Conservation (phyloP, 2,329 filamentous ascomycete species). For the Hymenoscyphus repandus region DNA sequence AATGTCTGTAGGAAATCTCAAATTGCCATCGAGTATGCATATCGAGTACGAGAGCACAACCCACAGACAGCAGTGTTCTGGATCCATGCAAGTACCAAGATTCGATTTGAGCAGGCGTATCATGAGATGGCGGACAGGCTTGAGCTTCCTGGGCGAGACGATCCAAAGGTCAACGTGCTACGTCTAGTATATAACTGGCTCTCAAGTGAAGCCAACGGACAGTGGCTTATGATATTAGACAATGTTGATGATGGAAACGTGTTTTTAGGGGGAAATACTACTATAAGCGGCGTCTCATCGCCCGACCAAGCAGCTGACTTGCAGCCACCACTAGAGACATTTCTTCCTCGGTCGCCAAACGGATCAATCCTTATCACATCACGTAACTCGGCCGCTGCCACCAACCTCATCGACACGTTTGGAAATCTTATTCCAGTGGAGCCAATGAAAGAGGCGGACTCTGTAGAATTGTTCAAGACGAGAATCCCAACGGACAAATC, state of each 20-base stretch:
- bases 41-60: not conserved
- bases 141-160: not conserved
- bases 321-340: slow-evolving; percentile 5
- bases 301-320: no score
- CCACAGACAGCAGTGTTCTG: not conserved
- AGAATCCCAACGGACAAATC: not conserved
- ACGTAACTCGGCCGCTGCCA: not conserved
- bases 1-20: not conserved
- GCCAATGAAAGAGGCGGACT: slow-evolving; percentile 20
- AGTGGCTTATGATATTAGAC: slow-evolving; percentile 33
- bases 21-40: not conserved
- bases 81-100: not conserved
- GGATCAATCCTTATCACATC: not conserved
- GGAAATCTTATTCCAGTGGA: slow-evolving; percentile 1
- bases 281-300: not conserved
- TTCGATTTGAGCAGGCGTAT: not conserved
- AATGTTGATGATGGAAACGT: slow-evolving; percentile 36
- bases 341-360: slow-evolving; percentile 9
- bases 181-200: not conserved
- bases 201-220: not conserved
- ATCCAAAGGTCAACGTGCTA: not conserved
- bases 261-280: not conserved
- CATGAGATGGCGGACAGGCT: not conserved
- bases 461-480: slow-evolving; percentile 3
- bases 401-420: not conserved